A percentile compares a stretch with the other conserved stretches of the same genome.
Conservation (phyloP, 2,329 filamentous ascomycete genomes). For the Hirsutella thompsonii region DNA sequence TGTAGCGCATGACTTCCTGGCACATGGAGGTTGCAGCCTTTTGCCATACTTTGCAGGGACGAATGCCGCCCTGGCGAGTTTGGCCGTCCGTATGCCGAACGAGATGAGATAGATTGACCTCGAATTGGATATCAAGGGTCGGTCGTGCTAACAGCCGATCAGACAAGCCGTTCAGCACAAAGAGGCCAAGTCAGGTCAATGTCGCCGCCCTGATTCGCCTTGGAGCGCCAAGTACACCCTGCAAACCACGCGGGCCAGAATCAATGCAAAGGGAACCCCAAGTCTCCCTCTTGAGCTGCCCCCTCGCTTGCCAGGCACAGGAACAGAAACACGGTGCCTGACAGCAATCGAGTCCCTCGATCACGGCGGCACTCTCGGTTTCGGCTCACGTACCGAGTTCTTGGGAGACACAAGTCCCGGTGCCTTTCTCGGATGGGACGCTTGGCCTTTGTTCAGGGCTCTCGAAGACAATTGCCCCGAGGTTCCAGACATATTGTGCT, state of each 20-base stretch:
- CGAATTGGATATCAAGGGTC: too few relatives aligned
- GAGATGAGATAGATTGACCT: too few relatives aligned
- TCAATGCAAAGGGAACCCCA: neutral
- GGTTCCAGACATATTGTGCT: neutral
- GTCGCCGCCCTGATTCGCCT: neutral
- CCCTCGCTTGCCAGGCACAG: constrained; percentile 3
- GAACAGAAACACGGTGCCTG: neutral
- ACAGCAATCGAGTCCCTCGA: neutral
- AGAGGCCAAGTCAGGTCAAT: neutral
- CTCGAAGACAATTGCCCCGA: neutral
- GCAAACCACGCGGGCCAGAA: neutral
- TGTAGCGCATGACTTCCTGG: too few relatives aligned
- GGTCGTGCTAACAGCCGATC: too few relatives aligned
- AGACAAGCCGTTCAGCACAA: too few relatives aligned
- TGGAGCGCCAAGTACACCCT: neutral
- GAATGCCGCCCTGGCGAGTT: too few relatives aligned
- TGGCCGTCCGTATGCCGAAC: too few relatives aligned
- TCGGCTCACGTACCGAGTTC: neutral
- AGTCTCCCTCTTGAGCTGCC: neutral
- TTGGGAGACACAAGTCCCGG: neutral
- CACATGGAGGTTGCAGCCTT: too few relatives aligned
- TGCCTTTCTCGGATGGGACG: neutral
- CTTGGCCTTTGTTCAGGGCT: neutral
- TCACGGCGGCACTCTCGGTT: neutral
- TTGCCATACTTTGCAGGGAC: too few relatives aligned